Evolutionary conservation across 1,139 yeast genomes (phyloP), one percentile per base, ranked within the genome.

Genomic region (Lodderomyces metapsilosis): DNA sequence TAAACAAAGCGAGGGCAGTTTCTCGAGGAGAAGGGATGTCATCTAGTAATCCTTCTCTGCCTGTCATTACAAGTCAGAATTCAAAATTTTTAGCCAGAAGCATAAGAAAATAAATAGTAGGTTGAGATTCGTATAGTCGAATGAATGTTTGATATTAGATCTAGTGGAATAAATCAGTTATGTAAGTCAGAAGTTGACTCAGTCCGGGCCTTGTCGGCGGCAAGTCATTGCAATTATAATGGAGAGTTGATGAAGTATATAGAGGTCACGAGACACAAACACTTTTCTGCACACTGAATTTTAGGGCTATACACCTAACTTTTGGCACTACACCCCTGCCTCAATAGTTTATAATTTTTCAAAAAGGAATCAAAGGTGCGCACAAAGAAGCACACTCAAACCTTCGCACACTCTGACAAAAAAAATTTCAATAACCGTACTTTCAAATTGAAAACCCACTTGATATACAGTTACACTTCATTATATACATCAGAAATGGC

Each of bases 401-500:
- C n/a, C n/a, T n/a, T n/a, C n/a, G n/a, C n/a, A n/a, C n/a, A n/a
- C n/a, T n/a, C n/a, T n/a, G 32, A 34, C 33, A 37, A 46, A 46
- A 47, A 47, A 48, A 46, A 43, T 48, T 48, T 47, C 49, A 45
- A 25, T 24, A n/a, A 4, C 9, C 13, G 5, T 3, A 25, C n/a
- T 11, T 11, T n/a, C 5, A 5, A 33, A 12, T 13, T 11, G n/a
- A 10, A 33, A 9, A 33, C 25, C n/a, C 10, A 23, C 22, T 23
- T 23, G 25, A n/a, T n/a, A 23, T 18, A 28, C 28, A 13, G 15
- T 12, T 30, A 25, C 24, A 13, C 18, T 22, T 34, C 25, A 46
- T 33, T 41, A 47, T 36, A 47, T 41, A 48, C 37, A 43, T 24
- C 44, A 47, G 76, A 78, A 75, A 85, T 85, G 92, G 92, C 96